Evolutionary conservation across 1,284 basidiomycete species (phyloP).

Genomic region (Apiotrichum mycotoxinovorans): DNA sequence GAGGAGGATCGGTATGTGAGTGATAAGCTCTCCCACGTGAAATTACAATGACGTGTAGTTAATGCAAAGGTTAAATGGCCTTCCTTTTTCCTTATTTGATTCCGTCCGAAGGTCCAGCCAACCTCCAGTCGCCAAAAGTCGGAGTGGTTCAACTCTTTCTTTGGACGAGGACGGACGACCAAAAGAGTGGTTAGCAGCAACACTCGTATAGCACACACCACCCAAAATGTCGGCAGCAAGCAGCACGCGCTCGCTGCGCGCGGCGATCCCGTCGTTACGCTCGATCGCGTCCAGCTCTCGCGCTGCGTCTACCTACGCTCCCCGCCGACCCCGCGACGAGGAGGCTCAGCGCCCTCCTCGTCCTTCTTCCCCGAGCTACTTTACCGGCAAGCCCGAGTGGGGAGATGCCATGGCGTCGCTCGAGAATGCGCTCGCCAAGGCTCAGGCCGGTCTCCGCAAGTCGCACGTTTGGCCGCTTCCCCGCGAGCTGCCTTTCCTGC

Average conservation of each 20-base stretch:
- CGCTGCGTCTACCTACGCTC: constrained; percentile 11
- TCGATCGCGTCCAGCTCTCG: constrained; percentile 7
- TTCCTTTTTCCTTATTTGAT: background rate
- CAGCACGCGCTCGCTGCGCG: constrained; percentile 12
- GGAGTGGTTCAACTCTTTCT: background rate
- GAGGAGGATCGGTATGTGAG: no score
- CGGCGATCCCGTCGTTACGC: background rate
- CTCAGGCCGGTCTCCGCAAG: constrained; percentile 61
- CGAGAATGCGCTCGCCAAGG: constrained; percentile 61
- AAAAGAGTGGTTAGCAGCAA: background rate
- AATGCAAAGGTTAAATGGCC: background rate
- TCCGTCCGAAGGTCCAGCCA: background rate
- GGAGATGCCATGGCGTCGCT: constrained; percentile 69
- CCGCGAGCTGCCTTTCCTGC: constrained; percentile 60
- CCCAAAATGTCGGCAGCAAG: constrained; percentile 1
- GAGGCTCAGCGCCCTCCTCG: constrained; percentile 26
- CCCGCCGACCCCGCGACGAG: background rate
- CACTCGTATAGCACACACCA: background rate
- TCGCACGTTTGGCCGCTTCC: constrained; percentile 75
- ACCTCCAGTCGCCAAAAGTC: constrained; percentile 12
- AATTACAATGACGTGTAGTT: background rate
- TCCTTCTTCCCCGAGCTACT: constrained; percentile 68
- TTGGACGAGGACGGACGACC: background rate
- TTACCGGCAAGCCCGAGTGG: constrained; percentile 76
- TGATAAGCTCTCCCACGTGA: no score